Conservation (phyloP, 345 rosid species). For the Hibiscus trionum region DNA sequence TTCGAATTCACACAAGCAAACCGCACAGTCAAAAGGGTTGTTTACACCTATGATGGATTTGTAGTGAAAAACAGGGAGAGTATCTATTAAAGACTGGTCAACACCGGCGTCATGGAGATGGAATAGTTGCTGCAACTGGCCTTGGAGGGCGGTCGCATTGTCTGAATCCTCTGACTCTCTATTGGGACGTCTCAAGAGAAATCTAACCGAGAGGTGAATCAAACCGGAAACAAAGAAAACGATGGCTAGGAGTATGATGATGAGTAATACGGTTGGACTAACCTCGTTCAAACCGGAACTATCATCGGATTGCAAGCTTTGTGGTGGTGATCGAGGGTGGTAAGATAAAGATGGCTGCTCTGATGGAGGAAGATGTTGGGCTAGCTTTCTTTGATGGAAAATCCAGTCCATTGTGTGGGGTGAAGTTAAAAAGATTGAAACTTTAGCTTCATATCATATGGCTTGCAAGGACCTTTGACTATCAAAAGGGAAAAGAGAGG, state of each 20-base stretch:
- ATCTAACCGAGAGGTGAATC: constrained; percentile 77
- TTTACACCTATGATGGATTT: constrained; percentile 68
- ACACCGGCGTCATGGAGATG: constrained; percentile 95
- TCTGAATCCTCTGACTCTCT: constrained; percentile 58
- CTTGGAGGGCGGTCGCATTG: constrained; percentile 78
- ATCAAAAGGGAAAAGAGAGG: no score
- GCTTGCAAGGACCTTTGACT: no score
- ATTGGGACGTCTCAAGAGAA: constrained; percentile 50
- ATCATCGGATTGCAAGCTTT: constrained; percentile 18
- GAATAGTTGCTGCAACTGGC: constrained; percentile 90
- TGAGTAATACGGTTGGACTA: constrained; percentile 67
- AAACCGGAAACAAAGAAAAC: constrained; percentile 84
- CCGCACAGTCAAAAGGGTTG: constrained; percentile 90
- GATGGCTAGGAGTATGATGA: constrained; percentile 77
- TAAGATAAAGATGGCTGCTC: constrained; percentile 21
- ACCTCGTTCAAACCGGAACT: constrained; percentile 50
- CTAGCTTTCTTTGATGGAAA: constrained; percentile 20
- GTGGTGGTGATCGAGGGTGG: constrained; percentile 22
- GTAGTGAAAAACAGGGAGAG: constrained; percentile 84
- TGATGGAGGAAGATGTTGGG: constrained; percentile 18
- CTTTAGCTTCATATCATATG: background rate
- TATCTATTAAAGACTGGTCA: constrained; percentile 89
- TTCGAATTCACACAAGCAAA: constrained; percentile 90
- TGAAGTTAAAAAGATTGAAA: background rate
- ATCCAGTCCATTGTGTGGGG: constrained; percentile 30